These are phyloP conservation scores for Russula foetens DNA, from an alignment of 768 basidiomycete species.

Conservation along the genomic window DNA sequence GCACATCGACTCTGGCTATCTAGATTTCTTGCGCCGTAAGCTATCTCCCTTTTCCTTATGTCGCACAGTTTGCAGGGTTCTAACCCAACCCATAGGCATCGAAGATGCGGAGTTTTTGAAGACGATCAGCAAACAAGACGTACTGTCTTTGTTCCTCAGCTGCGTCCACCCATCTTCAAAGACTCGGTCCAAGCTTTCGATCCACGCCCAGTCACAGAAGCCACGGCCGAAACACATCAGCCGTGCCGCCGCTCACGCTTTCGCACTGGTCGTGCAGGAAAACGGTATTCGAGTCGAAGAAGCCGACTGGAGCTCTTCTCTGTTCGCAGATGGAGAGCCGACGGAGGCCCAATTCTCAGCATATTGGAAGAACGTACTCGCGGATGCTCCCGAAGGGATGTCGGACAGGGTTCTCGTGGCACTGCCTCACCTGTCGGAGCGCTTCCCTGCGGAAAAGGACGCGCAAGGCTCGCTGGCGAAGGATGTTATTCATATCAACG, in stretches of 20 bases:
- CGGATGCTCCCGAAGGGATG: conserved; percentile 30
- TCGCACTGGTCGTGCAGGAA: conserved; percentile 44
- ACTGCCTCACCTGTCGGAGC: conserved; percentile 49
- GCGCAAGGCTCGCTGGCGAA: conserved; percentile 37
- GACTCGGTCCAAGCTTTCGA: conserved; percentile 72
- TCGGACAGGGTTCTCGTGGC: conserved; percentile 40
- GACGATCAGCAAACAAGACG: conserved; percentile 63
- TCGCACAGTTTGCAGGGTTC: not conserved
- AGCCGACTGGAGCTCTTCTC: conserved; percentile 41
- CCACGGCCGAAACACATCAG: conserved; percentile 55
- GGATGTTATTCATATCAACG: conserved; percentile 54
- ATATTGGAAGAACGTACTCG: conserved; percentile 47
- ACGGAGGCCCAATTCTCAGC: conserved; percentile 49
- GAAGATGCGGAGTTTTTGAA: conserved; percentile 63
- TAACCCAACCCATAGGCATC: conserved; percentile 38
- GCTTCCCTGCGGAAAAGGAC: conserved; percentile 51
- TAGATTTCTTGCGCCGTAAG: conserved; percentile 82
- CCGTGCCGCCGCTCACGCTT: conserved; percentile 50
- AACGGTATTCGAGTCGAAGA: conserved; percentile 43
- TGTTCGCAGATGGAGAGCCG: conserved; percentile 46
- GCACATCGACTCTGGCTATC: conserved; percentile 70
- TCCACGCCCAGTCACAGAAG: conserved; percentile 72
- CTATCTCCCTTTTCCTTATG: conserved; percentile 20
- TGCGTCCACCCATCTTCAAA: conserved; percentile 62
- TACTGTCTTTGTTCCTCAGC: conserved; percentile 59